Percentiles rank a stretch among this genome's conserved stretches.
Evolutionary conservation across 176 grass and related monocot genomes (phyloP).

Genomic region (Sorghum bicolor): Sorghum_bicolor_NCBIv3 NC_012871.2:65888501-65889000

Average conservation of each 20-base stretch:
- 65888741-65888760: neutral
- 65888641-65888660: neutral
- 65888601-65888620: neutral
- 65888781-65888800: neutral
- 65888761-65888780: neutral
- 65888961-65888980: constrained; percentile 33
- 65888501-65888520: neutral
- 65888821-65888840: constrained; percentile 1
- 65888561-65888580: neutral
- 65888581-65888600: neutral
- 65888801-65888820: constrained; percentile 1
- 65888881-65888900: constrained; percentile 1
- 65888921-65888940: neutral
- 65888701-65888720: constrained; percentile 15
- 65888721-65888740: constrained; percentile 6
- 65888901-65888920: constrained; percentile 3
- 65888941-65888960: constrained; percentile 4
- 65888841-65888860: constrained; percentile 3
- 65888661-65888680: neutral
- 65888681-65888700: neutral
- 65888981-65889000: constrained; percentile 94
- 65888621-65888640: neutral
- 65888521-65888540: neutral
- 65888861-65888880: constrained; percentile 2
- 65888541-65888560: neutral